phyloP scores from a whole-genome alignment of 108 stramenopile species.

The Heterococcus sp. region DNA sequence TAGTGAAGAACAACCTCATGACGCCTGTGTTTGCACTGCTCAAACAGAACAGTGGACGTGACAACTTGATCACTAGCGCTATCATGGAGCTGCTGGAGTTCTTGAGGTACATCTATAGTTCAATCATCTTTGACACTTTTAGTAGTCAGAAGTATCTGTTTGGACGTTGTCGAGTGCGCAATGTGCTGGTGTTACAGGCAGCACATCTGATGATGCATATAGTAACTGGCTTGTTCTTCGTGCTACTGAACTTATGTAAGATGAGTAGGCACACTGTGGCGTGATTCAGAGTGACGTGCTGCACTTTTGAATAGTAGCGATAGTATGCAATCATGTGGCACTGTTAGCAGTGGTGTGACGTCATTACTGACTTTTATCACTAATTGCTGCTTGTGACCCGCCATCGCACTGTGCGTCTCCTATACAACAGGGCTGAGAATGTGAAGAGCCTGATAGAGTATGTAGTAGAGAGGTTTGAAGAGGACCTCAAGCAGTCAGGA shows the following conservation, averaged over 20 bases:
- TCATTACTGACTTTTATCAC: too few relatives aligned
- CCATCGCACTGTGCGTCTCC: too few relatives aligned
- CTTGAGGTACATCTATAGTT: neutral
- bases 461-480: constrained; percentile 39
- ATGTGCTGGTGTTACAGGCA: neutral
- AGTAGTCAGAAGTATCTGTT: neutral
- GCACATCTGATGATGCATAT: neutral
- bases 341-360: too few relatives aligned
- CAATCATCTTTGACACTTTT: neutral
- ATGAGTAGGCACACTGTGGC: too few relatives aligned
- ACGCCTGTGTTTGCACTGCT: constrained; percentile 47
- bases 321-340: too few relatives aligned
- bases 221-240: neutral
- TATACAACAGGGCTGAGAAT: constrained; percentile 33
- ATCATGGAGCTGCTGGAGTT: constrained; percentile 53
- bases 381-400: too few relatives aligned
- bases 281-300: too few relatives aligned
- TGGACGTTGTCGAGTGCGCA: neutral
- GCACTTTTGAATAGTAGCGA: too few relatives aligned
- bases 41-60: constrained; percentile 4
- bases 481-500: neutral
- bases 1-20: constrained; percentile 51
- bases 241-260: too few relatives aligned
- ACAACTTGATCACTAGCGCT: constrained; percentile 52
- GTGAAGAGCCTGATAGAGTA: constrained; percentile 39